Evolutionary conservation across 495 filamentous ascomycete genomes (phyloP), one percentile per base, ranked within the genome.

Genomic region (Neurospora sp.): DNA sequence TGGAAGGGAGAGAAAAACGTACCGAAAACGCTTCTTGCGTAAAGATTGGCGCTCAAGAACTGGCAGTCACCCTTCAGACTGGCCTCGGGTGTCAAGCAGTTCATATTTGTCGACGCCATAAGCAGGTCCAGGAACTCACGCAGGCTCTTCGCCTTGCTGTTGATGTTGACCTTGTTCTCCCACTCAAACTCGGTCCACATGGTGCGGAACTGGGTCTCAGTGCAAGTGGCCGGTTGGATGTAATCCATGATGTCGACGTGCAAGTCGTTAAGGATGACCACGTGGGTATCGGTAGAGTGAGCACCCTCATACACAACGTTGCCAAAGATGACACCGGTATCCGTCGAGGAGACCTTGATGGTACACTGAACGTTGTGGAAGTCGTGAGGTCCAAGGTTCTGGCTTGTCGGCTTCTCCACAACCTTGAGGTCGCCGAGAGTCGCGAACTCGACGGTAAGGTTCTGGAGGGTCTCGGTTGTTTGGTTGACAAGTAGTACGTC

Each of bases 161-260:
- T 97, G 84, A 98, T 98, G 84, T 98, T 98, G 78, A 99, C 96
- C 88, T 99, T 99, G 86, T 99, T 99, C 86, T 99, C 96, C 96
- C 96, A 99, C 82, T 99, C 96, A 74, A 99, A 99, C 78, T 99
- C 96, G 40, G 96, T 98, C 96, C 96, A 99, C 96, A 99, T 99
- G 31, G 94, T 97, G 42, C 96, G 89, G 90, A 99, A 99, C 79
- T 98, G 94, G 41, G 95, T 98, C 86, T 99, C 96, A 16, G 93
- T 94, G 86, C 96, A 99, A 53, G 93, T 88, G 14, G 96, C 96
- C 9, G 96, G 96, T 78, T 98, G 94, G 77, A 99, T 99, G 83
- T 99, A 99, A 82, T 99, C 96, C 96, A 99, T 99, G 77, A 99
- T 98, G 80, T 99, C 96, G 73, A 98, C 96, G 80, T 98, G 96